Conservation (phyloP, 768 basidiomycete genomes). For the Lactarius hengduanensis region DNA sequence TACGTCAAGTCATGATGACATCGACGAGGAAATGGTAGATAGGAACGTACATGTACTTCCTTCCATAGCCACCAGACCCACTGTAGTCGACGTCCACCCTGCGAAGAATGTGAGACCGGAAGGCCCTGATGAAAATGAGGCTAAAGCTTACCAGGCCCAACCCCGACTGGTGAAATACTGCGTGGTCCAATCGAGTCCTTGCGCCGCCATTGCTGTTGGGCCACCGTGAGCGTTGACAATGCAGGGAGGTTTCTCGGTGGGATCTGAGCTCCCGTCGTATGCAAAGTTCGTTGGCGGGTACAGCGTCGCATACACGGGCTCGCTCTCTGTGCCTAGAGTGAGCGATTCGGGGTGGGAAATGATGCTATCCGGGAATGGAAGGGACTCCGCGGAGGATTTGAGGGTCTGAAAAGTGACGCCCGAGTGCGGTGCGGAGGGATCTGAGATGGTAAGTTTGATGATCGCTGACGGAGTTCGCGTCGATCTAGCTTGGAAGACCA, state of each 20-base stretch:
- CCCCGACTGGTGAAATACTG: conserved; percentile 15
- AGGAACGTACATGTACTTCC: conserved; percentile 51
- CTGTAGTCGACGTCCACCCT: conserved; percentile 78
- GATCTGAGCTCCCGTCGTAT: conserved; percentile 10
- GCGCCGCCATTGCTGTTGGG: conserved; percentile 51
- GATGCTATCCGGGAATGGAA: conserved; percentile 17
- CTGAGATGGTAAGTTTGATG: conserved; percentile 1
- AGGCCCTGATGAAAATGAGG: background rate
- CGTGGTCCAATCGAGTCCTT: conserved; percentile 52
- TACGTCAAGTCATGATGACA: conserved; percentile 10
- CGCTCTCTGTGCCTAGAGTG: background rate
- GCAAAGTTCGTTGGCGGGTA: conserved; percentile 20
- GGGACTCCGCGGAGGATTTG: conserved; percentile 11
- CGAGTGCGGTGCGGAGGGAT: background rate
- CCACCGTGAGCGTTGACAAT: conserved; percentile 22
- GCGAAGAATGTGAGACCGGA: conserved; percentile 26
- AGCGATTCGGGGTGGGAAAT: conserved; percentile 18
- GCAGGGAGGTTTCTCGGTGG: conserved; percentile 22
- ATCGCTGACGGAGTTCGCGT: background rate
- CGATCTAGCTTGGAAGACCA: background rate
- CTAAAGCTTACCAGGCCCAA: conserved; percentile 56
- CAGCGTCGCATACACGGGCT: conserved; percentile 8
- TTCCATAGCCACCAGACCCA: conserved; percentile 73
- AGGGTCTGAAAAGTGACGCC: conserved; percentile 2
- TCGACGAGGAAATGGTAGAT: background rate